phyloP scores from a whole-genome alignment of 2,329 filamentous ascomycete genomes.

The Diaporthe humulicola region DNA sequence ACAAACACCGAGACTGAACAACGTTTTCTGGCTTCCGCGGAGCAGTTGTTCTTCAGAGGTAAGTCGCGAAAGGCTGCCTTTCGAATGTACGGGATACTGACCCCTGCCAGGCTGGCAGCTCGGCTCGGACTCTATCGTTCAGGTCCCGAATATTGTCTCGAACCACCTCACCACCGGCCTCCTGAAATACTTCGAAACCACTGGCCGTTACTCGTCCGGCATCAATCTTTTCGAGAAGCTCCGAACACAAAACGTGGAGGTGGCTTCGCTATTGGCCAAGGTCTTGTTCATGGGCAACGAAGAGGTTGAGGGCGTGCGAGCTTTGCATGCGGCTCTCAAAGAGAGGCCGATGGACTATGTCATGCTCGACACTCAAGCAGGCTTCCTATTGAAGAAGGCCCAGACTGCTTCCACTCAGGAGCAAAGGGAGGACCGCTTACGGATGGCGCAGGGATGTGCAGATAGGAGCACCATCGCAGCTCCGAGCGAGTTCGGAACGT shows the following conservation, averaged over 20 bases:
- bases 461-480: conserved; percentile 95
- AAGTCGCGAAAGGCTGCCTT: conserved; percentile 40
- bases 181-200: conserved; percentile 94
- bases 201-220: conserved; percentile 91
- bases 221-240: conserved; percentile 99
- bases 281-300: conserved; percentile 96
- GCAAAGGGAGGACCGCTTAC: conserved; percentile 75
- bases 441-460: conserved; percentile 91
- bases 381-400: conserved; percentile 91
- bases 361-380: conserved; percentile 92
- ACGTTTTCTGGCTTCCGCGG: conserved; percentile 92
- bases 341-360: conserved; percentile 98
- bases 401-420: conserved; percentile 65
- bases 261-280: conserved; percentile 90
- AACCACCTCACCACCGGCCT: conserved; percentile 97
- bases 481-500: conserved; percentile 96
- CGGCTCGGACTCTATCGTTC: conserved; percentile 95
- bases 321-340: conserved; percentile 89
- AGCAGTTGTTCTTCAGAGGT: conserved; percentile 96
- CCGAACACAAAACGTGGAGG: conserved; percentile 89
- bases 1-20: conserved; percentile 99
- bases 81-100: conserved; percentile 7
- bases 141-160: conserved; percentile 95
- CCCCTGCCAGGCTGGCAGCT: conserved; percentile 82
- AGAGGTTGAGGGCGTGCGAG: conserved; percentile 92